These are phyloP conservation scores for Zea luxurians DNA, from an alignment of 176 grass and related monocot genomes.

Conservation along the genomic window DNA sequence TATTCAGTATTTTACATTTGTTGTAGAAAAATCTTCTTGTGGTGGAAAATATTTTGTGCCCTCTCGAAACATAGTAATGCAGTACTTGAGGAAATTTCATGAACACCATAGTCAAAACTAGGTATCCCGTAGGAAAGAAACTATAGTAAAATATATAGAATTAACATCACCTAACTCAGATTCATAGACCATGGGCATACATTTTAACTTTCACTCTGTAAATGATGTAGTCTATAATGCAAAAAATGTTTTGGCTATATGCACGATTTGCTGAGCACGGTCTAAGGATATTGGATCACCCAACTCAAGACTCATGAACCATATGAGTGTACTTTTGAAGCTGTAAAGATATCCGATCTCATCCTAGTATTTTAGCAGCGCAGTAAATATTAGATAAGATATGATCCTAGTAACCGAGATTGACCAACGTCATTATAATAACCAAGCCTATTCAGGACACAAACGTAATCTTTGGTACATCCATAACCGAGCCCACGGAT, in stretches of 20 bases:
- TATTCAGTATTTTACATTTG: neutral
- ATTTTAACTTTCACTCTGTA: neutral
- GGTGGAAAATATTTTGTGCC: neutral
- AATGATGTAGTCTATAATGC: no score
- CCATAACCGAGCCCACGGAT: neutral
- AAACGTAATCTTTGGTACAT: neutral
- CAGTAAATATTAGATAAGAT: neutral
- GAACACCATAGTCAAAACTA: neutral
- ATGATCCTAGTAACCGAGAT: slow-evolving; percentile 17
- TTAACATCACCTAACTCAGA: neutral
- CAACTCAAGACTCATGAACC: no score
- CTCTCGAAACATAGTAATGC: neutral
- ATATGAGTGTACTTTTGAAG: neutral
- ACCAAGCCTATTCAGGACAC: neutral
- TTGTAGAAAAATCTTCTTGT: neutral
- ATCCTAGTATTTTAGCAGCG: neutral
- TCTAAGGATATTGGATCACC: no score
- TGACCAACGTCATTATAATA: slow-evolving; percentile 14
- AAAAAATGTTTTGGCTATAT: no score
- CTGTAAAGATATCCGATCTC: neutral
- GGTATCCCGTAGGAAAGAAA: neutral
- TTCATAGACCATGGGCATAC: neutral
- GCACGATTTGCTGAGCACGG: no score
- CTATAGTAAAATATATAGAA: slow-evolving; percentile 8
- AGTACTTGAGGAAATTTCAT: neutral